Percentiles rank a stretch among this genome's conserved stretches.
These are phyloP conservation scores for Fraxinus quadrangulata DNA, from an alignment of 257 asterid species.

Conservation along the genomic window DNA sequence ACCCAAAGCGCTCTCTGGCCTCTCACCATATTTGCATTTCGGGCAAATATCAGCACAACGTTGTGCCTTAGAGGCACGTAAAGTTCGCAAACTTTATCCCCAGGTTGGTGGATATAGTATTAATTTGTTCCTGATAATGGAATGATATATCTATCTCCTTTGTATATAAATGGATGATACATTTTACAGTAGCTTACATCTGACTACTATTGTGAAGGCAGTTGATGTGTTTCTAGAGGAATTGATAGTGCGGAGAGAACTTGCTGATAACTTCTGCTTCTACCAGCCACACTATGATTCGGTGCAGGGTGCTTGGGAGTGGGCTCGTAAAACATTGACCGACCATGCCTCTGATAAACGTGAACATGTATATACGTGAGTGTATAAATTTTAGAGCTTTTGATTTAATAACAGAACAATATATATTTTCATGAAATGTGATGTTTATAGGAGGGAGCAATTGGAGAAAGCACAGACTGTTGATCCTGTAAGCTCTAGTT, in stretches of 20 bases:
- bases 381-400: constrained; percentile 19
- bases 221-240: constrained; percentile 88
- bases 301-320: constrained; percentile 91
- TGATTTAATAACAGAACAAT: constrained; percentile 5
- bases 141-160: too few species aligned
- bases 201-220: constrained; percentile 55
- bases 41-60: constrained; percentile 95
- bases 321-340: constrained; percentile 90
- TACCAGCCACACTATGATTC: constrained; percentile 93
- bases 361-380: constrained; percentile 82
- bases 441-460: constrained; percentile 65
- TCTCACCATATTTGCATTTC: constrained; percentile 96
- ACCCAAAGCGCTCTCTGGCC: constrained; percentile 83
- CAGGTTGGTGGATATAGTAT: constrained; percentile 49
- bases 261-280: constrained; percentile 94
- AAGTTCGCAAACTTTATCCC: constrained; percentile 55
- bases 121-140: background rate
- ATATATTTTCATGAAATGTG: constrained; percentile 1
- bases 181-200: constrained; percentile 1
- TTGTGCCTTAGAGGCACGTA: constrained; percentile 84
- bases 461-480: constrained; percentile 94
- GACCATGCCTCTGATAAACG: constrained; percentile 89
- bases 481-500: constrained; percentile 59
- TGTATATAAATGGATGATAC: background rate
- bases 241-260: constrained; percentile 88